Evolutionary conservation across 1,284 basidiomycete species (phyloP), one percentile per base, ranked within the genome.

Genomic region (Wolfiporia cocos): DNA sequence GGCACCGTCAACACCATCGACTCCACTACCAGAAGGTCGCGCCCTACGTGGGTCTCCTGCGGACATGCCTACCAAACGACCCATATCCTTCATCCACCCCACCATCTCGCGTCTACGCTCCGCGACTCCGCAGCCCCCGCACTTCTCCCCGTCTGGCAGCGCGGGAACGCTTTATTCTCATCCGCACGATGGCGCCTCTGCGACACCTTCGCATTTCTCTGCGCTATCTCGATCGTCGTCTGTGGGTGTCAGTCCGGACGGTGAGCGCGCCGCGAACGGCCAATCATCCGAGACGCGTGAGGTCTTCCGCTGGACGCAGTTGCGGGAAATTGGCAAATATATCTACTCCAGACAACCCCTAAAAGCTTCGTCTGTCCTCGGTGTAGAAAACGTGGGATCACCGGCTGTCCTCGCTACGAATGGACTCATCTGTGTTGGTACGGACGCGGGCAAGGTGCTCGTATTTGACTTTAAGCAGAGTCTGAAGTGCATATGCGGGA

Each of bases 401-500:
- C 92, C 94, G 0, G 91, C 85, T 0, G 87, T 89, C 10, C 64
- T 98, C 43, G 82, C 87, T 7, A 86, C 88, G 9, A 90, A 90
- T 52, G 94, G 93, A 0, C 67, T 96, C 47, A 79, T 99, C 26
- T 97, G 92, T 47, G 71, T 98, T 4, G 96, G 96, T 3, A 93
- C 87, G 0, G 79, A 84, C 34, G 67, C 70, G 18, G 96, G 94
- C 4, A 80, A 74, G 56, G 74, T 87, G 24, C 72, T 84, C 36
- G 86, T 97, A 1, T 95, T 93, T 62, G 90, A 93, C 58, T 97
- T 96, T 62, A 83, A 83, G 50, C 94, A 98, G 59, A 82, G 84
- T 2, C 58, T 95, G 44, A 82, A 81, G 51, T 83, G 82, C 53
- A 66, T 92, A 2, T 88, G 90, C 53, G 88, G 88, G 6, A 78